Evolutionary conservation across 169 alveolate species (phyloP), one percentile per base, ranked within the genome.

Genomic region (Plasmodium relictum): DNA sequence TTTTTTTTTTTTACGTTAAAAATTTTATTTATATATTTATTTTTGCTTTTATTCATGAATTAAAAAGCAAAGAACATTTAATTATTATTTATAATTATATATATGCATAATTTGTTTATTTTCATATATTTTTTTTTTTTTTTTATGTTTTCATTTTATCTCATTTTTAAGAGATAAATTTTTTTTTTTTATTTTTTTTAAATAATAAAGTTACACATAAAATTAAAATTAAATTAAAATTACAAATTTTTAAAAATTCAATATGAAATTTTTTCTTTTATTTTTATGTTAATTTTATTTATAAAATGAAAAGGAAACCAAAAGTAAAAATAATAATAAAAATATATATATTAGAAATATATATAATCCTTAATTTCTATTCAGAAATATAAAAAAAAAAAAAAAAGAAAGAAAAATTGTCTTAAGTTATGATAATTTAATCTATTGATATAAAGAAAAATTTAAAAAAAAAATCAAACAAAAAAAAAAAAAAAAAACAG

Each of bases 121-220:
- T 18, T 54, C 14, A 3, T 48, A 48, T 48, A 31, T 31, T 31
- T 31, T 31, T 48, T 54, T 50, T 50, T 50, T 50, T 52, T 54
- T 54, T 54, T 54, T 54, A 54, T 54, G 63, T 54, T 52, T 52
- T 54, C 6, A 54, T 54, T 54, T 54, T 54, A 54, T 54, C 63
- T 54, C 63, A 18, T 54, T 54, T 54, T 54, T 54, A 54, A 54
- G 63, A 14, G 63, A 54, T 54, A 54, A 54, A 54, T 54, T 18
- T 54, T 18, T 54, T 4, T 14, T 54, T 54, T 24, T 24, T 54
- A 12, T 54, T 54, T 54, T 54, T 54, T 54, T 54, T 18, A 54
- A 54, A 54, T 18, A 54, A 54, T 3, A 54, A 54, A 22, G 37
- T 18, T 18, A 54, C 63, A 7, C 63, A 54, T 54, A 18, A 18